Evolutionary conservation across 768 basidiomycete species (phyloP), one percentile per base, ranked within the genome.

Genomic region (Ramaria rubella): DNA sequence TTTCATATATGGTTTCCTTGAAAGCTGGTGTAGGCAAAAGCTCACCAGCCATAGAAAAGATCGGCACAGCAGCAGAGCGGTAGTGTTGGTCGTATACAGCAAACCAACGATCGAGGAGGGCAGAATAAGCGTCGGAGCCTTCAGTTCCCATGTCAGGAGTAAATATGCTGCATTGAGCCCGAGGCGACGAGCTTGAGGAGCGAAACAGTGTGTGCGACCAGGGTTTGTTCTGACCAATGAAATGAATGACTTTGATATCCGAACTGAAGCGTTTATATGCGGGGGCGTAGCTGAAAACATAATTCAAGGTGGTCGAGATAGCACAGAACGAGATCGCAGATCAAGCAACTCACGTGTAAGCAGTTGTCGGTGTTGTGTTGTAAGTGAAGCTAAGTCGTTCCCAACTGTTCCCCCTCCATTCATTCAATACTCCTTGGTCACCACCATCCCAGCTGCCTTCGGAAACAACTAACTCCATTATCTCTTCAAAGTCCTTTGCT

Each of bases 331-430:
- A 57, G 15, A n/a, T 26, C 4, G 23, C n/a, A 27, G 29, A 33
- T 15, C 29, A 24, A 38, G 29, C 29, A 33, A 82, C 90, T 77
- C 65, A 94, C 87, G 91, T 94, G 75, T 98, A 98, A 54, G 87
- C 92, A 57, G 94, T 93, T 14, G 93, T 92, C 17, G 96, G 96
- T 4, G 96, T 98, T 15, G 94, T 96, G 70, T 99, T 99, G 75
- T 96, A 99, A 36, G 86, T 91, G 73, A 98, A 99, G 68, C 93
- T 93, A 62, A 98, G 83, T 63, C 93, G 80, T 64, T 96, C 82
- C 96, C 96, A 99, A 65, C 89, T 70, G 19, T 69, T 69, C 29
- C 86, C 84, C 62, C 89, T 78, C 94, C 94, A 97, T 75, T 98
- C 94, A 65, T 98, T 98, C 62, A 98, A 78, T 60, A 97, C 74